These are phyloP conservation scores for Spongospora subterranea DNA, from an alignment of 208 protist genomes.

Conservation along the genomic window DNA sequence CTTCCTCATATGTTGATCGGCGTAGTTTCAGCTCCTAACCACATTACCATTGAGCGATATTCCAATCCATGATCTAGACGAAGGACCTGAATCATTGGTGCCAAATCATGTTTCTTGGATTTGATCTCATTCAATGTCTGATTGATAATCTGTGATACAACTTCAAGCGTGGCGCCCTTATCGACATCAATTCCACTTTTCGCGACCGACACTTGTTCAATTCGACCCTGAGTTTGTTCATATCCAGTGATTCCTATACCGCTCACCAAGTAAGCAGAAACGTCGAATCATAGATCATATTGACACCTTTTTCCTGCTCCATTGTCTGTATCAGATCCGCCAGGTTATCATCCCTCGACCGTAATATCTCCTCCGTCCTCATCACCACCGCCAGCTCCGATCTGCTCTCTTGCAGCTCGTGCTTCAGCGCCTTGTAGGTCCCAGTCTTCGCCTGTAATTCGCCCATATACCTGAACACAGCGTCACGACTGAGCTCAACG, in stretches of 20 bases:
- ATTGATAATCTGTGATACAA: constrained; percentile 6
- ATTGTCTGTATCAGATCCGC: constrained; percentile 16
- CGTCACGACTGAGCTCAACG: neutral
- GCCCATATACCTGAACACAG: constrained; percentile 10
- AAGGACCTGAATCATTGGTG: neutral
- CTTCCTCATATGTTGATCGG: neutral
- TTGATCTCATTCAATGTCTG: constrained; percentile 20
- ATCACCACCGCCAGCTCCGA: constrained; percentile 1
- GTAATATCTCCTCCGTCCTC: constrained; percentile 5
- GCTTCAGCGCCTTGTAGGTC: constrained; percentile 46
- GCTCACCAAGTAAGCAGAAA: neutral
- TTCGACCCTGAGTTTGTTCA: constrained; percentile 18
- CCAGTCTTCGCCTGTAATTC: constrained; percentile 14
- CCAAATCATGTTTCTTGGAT: constrained; percentile 39
- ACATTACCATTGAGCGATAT: neutral
- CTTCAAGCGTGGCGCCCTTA: constrained; percentile 29
- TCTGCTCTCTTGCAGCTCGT: constrained; percentile 22
- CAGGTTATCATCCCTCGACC: constrained; percentile 6
- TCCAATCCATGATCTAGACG: neutral
- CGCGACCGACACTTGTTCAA: constrained; percentile 12
- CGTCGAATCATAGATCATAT: too few relatives aligned
- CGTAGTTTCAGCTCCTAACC: constrained; percentile 39
- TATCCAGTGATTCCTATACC: constrained; percentile 22
- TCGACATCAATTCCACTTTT: constrained; percentile 48
- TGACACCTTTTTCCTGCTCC: constrained; percentile 43